A percentile compares a stretch with the other conserved stretches of the same genome.
These are phyloP conservation scores for Heliosperma pusillum DNA, from an alignment of 148 eudicot genomes.

Conservation along the genomic window DNA sequence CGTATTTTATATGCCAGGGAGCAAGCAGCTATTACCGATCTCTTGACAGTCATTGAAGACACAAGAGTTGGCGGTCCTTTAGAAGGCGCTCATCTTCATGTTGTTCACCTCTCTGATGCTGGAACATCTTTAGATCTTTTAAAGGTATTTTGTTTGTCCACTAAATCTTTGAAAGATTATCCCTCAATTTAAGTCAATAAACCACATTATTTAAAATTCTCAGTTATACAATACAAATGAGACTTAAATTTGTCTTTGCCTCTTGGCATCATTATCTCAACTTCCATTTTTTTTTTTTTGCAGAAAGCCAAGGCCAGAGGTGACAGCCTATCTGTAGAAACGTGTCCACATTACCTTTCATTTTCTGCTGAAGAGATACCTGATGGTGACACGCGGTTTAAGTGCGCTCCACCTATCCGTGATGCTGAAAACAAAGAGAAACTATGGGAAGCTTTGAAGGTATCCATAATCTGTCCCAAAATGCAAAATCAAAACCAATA, in stretches of 20 bases:
- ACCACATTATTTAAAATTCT: too few species aligned
- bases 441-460: conserved; percentile 87
- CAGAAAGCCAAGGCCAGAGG: conserved; percentile 87
- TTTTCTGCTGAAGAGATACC: conserved; percentile 90
- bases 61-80: conserved; percentile 74
- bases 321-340: conserved; percentile 86
- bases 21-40: conserved; percentile 77
- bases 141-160: conserved; percentile 40
- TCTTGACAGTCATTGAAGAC: conserved; percentile 54
- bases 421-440: conserved; percentile 72
- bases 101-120: conserved; percentile 89
- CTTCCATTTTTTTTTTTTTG: not conserved
- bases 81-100: conserved; percentile 97
- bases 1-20: conserved; percentile 45
- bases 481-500: too few species aligned
- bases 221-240: too few species aligned
- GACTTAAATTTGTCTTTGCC: too few species aligned
- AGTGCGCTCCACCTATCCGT: conserved; percentile 93
- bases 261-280: not conserved
- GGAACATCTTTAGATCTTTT: conserved; percentile 72
- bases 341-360: conserved; percentile 90
- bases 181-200: too few species aligned
- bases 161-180: not conserved
- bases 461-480: conserved; percentile 15
- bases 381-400: conserved; percentile 95